Conservation (phyloP, 2,329 filamentous ascomycete genomes). For the Ascochyta viciae-villosae region DNA sequence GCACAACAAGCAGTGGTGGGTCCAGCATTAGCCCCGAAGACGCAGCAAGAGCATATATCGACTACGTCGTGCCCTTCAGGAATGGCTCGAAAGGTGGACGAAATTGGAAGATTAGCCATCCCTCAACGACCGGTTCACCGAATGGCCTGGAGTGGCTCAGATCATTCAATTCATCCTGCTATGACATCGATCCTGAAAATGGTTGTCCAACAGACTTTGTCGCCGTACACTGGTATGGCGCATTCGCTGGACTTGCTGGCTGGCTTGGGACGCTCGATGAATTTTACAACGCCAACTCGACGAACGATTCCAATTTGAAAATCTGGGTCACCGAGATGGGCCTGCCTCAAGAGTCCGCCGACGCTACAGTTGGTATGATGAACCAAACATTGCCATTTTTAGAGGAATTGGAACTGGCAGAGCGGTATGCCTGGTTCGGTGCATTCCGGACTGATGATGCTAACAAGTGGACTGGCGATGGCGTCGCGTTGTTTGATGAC, state of each 20-base stretch:
- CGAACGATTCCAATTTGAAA: constrained; percentile 49
- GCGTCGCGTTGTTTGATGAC: constrained; percentile 43
- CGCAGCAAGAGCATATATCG: constrained; percentile 74
- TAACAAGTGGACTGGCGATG: constrained; percentile 47
- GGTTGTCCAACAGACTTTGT: constrained; percentile 61
- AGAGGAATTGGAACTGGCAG: too few relatives aligned
- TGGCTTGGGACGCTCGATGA: constrained; percentile 69
- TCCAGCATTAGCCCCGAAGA: constrained; percentile 66
- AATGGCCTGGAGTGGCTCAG: constrained; percentile 71
- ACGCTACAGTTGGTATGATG: constrained; percentile 70
- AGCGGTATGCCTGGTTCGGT: constrained; percentile 48
- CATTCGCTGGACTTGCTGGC: constrained; percentile 70
- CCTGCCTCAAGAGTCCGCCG: constrained; percentile 62
- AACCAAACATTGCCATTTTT: constrained; percentile 73
- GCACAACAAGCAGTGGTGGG: constrained; percentile 63
- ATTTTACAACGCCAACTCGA: constrained; percentile 57
- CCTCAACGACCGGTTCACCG: constrained; percentile 70
- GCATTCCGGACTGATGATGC: constrained; percentile 43
- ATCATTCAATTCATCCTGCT: constrained; percentile 69
- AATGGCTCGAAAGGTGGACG: constrained; percentile 58
- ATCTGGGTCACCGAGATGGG: constrained; percentile 86
- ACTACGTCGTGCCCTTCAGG: constrained; percentile 73
- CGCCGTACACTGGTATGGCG: constrained; percentile 65
- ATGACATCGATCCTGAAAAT: constrained; percentile 41
- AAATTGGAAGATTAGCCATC: constrained; percentile 69